Conservation (phyloP, 176 grass and related monocot genomes). For the Urochloa ruziziensis region DNA sequence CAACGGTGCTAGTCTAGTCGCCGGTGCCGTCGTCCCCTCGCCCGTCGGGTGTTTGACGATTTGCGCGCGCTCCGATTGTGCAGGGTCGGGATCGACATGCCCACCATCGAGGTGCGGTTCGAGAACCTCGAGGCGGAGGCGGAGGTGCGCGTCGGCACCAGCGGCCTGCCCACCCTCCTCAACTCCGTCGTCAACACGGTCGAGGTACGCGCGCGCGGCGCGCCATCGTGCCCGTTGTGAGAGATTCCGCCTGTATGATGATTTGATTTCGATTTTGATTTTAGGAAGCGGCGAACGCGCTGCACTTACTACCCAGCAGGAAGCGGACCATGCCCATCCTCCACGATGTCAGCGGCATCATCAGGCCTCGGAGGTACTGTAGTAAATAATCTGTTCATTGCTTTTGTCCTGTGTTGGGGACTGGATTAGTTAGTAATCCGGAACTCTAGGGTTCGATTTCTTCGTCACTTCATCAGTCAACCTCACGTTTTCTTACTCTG, state of each 20-base stretch:
- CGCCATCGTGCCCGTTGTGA: background rate
- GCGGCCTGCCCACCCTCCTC: constrained; percentile 83
- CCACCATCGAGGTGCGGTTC: constrained; percentile 87
- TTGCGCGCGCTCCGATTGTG: constrained; percentile 15
- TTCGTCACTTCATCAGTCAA: constrained; percentile 1
- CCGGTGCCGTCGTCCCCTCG: no score
- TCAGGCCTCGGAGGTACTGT: constrained; percentile 88
- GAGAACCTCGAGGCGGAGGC: constrained; percentile 62
- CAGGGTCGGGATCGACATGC: constrained; percentile 87
- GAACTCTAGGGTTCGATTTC: background rate
- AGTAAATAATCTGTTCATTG: background rate
- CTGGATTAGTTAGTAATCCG: no score
- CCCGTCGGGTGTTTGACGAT: constrained; percentile 14
- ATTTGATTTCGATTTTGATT: constrained; percentile 10
- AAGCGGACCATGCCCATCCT: constrained; percentile 73
- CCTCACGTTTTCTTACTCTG: constrained; percentile 30
- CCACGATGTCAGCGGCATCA: constrained; percentile 80
- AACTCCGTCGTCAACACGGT: constrained; percentile 72
- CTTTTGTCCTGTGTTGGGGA: background rate
- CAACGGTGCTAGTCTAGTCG: no score
- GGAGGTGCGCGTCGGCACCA: constrained; percentile 68
- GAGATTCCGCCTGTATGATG: background rate
- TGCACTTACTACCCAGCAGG: constrained; percentile 73
- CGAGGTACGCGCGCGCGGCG: constrained; percentile 44
- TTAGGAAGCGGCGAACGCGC: constrained; percentile 59